These are phyloP conservation scores for Herpetomonas muscarum DNA, from an alignment of 208 protist genomes.

Conservation along the genomic window DNA sequence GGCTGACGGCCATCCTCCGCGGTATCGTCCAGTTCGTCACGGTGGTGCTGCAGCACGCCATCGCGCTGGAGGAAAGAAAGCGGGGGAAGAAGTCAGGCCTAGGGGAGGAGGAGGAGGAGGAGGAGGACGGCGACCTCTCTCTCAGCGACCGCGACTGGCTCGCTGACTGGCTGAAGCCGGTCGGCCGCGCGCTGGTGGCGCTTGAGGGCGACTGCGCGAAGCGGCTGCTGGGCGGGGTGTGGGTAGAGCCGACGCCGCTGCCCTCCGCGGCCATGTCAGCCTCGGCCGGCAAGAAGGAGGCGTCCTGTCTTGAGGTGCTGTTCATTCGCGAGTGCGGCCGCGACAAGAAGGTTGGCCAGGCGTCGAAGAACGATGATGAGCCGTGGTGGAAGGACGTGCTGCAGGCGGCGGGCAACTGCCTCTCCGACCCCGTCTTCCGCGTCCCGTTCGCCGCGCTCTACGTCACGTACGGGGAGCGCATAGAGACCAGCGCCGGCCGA, in stretches of 20 bases:
- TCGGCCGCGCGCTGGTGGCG: constrained; percentile 11
- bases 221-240: constrained; percentile 7
- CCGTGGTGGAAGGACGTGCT: constrained; percentile 14
- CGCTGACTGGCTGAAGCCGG: constrained; percentile 11
- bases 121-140: not conserved
- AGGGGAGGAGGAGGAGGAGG: constrained; percentile 1
- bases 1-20: constrained; percentile 37
- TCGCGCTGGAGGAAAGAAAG: constrained; percentile 1
- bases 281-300: not conserved
- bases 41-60: constrained; percentile 24
- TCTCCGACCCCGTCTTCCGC: constrained; percentile 49
- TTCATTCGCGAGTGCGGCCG: constrained; percentile 25
- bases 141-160: constrained; percentile 17
- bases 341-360: not conserved
- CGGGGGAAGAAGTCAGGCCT: not conserved
- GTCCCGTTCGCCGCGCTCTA: constrained; percentile 46
- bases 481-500: constrained; percentile 13
- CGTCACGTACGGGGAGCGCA: constrained; percentile 47
- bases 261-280: not conserved
- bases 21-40: constrained; percentile 40
- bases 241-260: constrained; percentile 2
- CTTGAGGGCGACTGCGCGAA: constrained; percentile 15
- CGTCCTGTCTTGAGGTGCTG: constrained; percentile 27
- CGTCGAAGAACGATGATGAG: not conserved
- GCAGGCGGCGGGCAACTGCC: constrained; percentile 24